Evolutionary conservation across 371 early-diverging fungal species (phyloP).

Genomic region (Caulochytrium protostelioides): DNA sequence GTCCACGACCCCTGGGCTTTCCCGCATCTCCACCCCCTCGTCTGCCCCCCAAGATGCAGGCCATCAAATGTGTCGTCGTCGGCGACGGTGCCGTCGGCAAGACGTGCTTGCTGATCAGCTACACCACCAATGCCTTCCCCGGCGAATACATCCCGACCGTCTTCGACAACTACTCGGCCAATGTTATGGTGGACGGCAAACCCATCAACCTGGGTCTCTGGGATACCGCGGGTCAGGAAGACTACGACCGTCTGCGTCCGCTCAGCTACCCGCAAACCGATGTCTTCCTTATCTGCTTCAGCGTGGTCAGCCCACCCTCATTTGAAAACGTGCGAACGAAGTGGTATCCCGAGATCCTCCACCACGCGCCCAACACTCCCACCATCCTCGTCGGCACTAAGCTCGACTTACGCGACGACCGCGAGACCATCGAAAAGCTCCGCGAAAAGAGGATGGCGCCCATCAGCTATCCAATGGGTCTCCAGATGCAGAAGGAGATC

Average conservation of each 20-base stretch:
- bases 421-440: conserved; percentile 65
- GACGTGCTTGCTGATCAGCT: conserved; percentile 84
- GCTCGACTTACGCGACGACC: conserved; percentile 88
- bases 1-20: too few relatives aligned
- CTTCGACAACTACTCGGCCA: conserved; percentile 70
- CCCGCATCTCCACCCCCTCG: not conserved
- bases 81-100: conserved; percentile 92
- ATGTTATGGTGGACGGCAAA: conserved; percentile 53
- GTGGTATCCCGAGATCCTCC: conserved; percentile 89
- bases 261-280: conserved; percentile 75
- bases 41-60: conserved; percentile 47
- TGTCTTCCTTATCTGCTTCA: conserved; percentile 69
- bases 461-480: conserved; percentile 69
- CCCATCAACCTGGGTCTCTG: conserved; percentile 63
- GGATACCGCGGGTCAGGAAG: conserved; percentile 85
- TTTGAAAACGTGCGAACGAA: conserved; percentile 64
- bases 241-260: conserved; percentile 60
- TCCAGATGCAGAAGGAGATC: conserved; percentile 76
- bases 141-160: conserved; percentile 95
- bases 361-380: conserved; percentile 85
- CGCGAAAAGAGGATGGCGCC: conserved; percentile 70
- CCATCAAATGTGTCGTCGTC: conserved; percentile 95
- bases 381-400: conserved; percentile 96
- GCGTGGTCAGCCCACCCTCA: conserved; percentile 47
- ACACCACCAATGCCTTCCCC: conserved; percentile 93